Evolutionary conservation across 169 alveolate species (phyloP), one percentile per base, ranked within the genome.

Genomic region (Plasmodium coatneyi): DNA sequence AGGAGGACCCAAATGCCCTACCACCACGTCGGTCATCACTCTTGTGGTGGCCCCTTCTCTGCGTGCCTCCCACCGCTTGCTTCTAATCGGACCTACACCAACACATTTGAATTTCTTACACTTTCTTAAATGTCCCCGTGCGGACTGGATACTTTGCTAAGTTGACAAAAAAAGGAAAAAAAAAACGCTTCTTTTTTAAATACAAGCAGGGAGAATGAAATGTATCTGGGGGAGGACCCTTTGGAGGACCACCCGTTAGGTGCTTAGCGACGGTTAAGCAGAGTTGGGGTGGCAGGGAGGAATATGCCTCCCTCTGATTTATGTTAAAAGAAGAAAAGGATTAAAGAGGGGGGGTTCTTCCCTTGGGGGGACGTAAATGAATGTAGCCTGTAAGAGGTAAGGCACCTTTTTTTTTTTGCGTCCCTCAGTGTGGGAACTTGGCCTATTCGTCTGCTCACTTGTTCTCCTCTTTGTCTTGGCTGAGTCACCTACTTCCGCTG

Each of bases 401-500:
- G 54, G 54, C 54, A 9, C n/a, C 54, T 32, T 32, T 32, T 32
- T 43, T 41, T 41, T 43, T 43, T 43, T 43, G 54, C 54, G n/a
- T 43, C 5, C 54, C 54, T 0, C 54, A 10, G 54, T 43, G 54
- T 9, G 54, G 54, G 54, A 43, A n/a, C n/a, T 10, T 43, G 54
- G 3, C 54, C 54, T 43, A 9, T 43, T 43, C 54, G 3, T 43
- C 54, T n/a, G 54, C 54, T 43, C 54, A n/a, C 4, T 43, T 43
- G 54, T 43, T 43, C 54, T 43, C 54, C 74, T 19, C 34, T 25
- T 19, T 25, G 34, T 12, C 7, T 25, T 25, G 28, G 36, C 25
- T n/a, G 34, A 60, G 5, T 39, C 14, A 70, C 19, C 78, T 46
- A 84, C 30, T 84, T 84, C 79, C 92, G 76, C 56, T 84, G 82